These are phyloP conservation scores for Pseudonitzschia delicatissima DNA, from an alignment of 108 stramenopile genomes.

Conservation along the genomic window DNA sequence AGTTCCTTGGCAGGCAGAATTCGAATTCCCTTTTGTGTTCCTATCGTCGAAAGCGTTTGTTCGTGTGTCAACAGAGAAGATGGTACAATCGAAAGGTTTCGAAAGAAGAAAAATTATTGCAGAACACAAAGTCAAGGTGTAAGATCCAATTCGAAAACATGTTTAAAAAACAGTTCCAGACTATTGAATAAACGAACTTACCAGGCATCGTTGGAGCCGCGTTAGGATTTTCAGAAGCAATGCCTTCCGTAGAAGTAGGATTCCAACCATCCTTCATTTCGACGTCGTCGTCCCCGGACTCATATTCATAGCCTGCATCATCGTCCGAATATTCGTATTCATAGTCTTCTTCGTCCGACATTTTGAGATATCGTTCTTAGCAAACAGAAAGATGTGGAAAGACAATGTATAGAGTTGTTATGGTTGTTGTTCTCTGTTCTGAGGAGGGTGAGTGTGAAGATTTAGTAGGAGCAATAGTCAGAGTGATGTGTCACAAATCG, in stretches of 20 bases:
- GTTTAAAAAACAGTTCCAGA: not conserved
- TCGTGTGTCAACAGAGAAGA: not conserved
- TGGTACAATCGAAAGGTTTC: not conserved
- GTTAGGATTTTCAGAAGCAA: slow-evolving; percentile 32
- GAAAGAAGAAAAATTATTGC: not conserved
- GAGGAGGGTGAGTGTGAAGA: no score
- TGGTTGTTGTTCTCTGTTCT: no score
- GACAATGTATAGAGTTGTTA: no score
- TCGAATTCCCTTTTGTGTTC: slow-evolving; percentile 44
- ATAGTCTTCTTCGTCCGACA: slow-evolving; percentile 30
- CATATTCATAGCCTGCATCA: slow-evolving; percentile 36
- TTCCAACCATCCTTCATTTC: slow-evolving; percentile 32
- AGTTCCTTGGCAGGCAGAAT: slow-evolving; percentile 70
- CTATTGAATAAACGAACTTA: not conserved
- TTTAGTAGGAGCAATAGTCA: no score
- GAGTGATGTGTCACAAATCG: no score
- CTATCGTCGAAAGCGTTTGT: not conserved
- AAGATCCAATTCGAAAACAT: not conserved
- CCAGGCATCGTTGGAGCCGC: slow-evolving; percentile 31
- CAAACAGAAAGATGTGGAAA: no score
- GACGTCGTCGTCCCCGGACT: slow-evolving; percentile 23
- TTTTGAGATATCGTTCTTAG: no score
- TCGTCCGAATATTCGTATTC: slow-evolving; percentile 40
- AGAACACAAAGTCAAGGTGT: not conserved
- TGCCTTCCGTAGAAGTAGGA: not conserved